Evolutionary conservation across 2,329 filamentous ascomycete genomes (phyloP), one percentile per base, ranked within the genome.

Genomic region (Stagonosporopsis cucurbitacearum): DNA sequence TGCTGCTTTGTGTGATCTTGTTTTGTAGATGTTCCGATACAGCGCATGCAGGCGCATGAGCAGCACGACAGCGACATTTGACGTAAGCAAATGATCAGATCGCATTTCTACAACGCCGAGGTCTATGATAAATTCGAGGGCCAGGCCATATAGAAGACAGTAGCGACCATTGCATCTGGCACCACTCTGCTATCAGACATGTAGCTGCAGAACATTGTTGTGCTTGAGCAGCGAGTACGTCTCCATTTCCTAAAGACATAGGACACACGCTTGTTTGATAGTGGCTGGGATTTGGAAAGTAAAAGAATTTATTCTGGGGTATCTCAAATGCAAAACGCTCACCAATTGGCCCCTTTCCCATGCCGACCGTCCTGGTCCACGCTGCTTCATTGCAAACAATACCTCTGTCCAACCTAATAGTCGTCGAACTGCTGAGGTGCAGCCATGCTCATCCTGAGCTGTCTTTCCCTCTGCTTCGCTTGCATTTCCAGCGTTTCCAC

Each of bases 401-500:
- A 20, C 42, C 6, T 9, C 9, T n/a, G 13, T 15, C 28, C 12
- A 20, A 6, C 22, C 55, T 56, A 72, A 40, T 75, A 72, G 23
- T 74, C 72, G 25, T 67, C 65, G 13, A 74, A 68, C 46, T 76
- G 73, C 49, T 77, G 74, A 33, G 75, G 75, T 35, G 82, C 81
- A 59, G 86, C 87, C 84, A 90, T 88, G 72, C 87, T 90, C 84
- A 88, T 90, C 72, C 88, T 83, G 77, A 91, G 74, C 70, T 90
- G 87, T 64, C 88, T 82, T 75, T 90, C 84, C 71, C 84, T 78
- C 77, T 96, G 92, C 65, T 87, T 82, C n/a, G 91, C 89, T 78
- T 96, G 91, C 67, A 96, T 72, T 79, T 95, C 91, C 62, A 97
- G 76, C 58, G 92, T 84, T 72, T 95, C 91, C 17, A 96, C 91